Evolutionary conservation across 805 yeast genomes (phyloP).

Genomic region (Candida verbasci): DNA sequence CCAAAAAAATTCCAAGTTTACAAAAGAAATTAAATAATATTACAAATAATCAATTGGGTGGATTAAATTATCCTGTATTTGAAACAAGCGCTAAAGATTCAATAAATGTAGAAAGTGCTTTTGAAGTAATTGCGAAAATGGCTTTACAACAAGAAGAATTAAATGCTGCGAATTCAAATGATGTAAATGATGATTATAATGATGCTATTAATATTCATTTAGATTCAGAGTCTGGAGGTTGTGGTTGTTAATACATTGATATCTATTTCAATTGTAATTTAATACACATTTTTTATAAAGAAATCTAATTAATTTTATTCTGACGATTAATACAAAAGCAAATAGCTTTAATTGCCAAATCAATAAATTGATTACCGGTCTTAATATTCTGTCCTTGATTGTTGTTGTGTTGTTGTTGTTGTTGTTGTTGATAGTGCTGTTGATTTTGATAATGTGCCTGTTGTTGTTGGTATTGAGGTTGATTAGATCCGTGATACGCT

Average conservation of each 20-base stretch:
- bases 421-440: constrained; percentile 10
- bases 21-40: constrained; percentile 48
- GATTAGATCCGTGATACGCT: constrained; percentile 18
- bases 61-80: constrained; percentile 73
- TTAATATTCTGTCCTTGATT: constrained; percentile 15
- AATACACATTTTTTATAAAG: too few relatives aligned
- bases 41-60: constrained; percentile 49
- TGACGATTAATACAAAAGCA: constrained; percentile 26
- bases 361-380: constrained; percentile 26
- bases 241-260: constrained; percentile 83
- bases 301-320: not conserved
- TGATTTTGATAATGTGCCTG: constrained; percentile 17
- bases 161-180: constrained; percentile 67
- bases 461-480: constrained; percentile 21
- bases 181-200: constrained; percentile 73
- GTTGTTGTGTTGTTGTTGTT: constrained; percentile 16
- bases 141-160: constrained; percentile 94
- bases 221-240: constrained; percentile 72
- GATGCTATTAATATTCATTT: constrained; percentile 95
- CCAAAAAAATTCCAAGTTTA: constrained; percentile 65
- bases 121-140: constrained; percentile 91
- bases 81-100: constrained; percentile 98
- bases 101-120: constrained; percentile 91
- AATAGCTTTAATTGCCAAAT: constrained; percentile 24
- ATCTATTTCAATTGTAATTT: too few relatives aligned